Conservation (phyloP, 106 monocot genomes). For the Dendrobium huoshanense region DNA sequence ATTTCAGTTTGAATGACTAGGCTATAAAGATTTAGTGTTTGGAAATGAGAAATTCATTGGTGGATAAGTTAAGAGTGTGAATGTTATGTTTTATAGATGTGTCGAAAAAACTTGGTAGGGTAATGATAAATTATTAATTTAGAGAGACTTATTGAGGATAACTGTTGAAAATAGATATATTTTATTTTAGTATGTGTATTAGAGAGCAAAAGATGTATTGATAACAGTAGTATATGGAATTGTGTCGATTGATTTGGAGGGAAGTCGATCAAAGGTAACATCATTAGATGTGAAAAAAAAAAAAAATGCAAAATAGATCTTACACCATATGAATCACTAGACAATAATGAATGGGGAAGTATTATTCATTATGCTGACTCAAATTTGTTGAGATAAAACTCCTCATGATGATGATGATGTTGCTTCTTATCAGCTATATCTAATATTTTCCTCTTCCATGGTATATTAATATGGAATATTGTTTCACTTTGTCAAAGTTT, state of each 20-base stretch:
- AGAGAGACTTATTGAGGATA: neutral
- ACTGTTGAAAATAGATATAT: neutral
- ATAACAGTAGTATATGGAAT: neutral
- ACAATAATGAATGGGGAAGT: neutral
- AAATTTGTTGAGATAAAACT: neutral
- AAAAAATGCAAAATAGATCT: neutral
- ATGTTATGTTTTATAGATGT: neutral
- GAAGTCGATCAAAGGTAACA: neutral
- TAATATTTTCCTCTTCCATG: slow-evolving; percentile 1
- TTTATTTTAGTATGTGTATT: neutral
- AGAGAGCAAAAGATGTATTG: neutral
- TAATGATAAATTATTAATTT: neutral
- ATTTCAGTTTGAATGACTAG: neutral
- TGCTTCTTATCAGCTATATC: neutral
- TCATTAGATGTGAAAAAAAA: neutral
- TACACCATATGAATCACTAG: neutral
- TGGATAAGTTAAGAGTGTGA: neutral
- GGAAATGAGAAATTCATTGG: neutral
- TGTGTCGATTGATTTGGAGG: neutral
- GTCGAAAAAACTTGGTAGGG: neutral
- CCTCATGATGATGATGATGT: neutral
- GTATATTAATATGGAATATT: neutral
- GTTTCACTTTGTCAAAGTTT: neutral
- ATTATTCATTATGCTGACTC: neutral
- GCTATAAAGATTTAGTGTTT: neutral